Conservation (phyloP, 2,329 filamentous ascomycete genomes). For the Penicillium olsonii region DNA sequence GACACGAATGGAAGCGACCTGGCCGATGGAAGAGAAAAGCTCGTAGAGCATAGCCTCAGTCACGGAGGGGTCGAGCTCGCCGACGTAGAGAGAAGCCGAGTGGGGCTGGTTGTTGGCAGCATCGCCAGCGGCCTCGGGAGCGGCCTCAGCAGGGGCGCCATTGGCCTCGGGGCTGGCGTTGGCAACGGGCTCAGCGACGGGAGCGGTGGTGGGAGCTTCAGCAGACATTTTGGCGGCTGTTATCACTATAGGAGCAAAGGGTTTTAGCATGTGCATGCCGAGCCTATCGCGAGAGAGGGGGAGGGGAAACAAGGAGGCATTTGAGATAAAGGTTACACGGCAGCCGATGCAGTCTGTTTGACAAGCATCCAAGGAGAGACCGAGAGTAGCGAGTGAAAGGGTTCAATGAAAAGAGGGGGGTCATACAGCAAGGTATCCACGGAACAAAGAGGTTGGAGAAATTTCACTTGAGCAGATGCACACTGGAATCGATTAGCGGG, state of each 20-base stretch:
- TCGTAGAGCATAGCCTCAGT: constrained; percentile 99
- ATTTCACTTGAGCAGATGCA: constrained; percentile 14
- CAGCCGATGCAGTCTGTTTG: constrained; percentile 17
- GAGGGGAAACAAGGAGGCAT: constrained; percentile 11
- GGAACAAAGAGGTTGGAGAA: constrained; percentile 18
- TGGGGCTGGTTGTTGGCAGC: constrained; percentile 77
- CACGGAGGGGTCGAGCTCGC: constrained; percentile 95
- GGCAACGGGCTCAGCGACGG: constrained; percentile 61
- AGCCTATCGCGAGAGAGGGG: constrained; percentile 5
- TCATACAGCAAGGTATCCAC: constrained; percentile 15
- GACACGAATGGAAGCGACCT: constrained; percentile 98
- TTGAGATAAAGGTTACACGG: constrained; percentile 14
- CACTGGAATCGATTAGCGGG: constrained; percentile 7
- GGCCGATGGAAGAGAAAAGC: constrained; percentile 98
- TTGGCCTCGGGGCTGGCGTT: constrained; percentile 62
- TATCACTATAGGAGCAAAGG: constrained; percentile 53
- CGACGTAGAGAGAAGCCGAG: constrained; percentile 97
- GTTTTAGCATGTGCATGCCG: constrained; percentile 16
- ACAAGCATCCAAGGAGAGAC: neutral
- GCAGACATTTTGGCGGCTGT: constrained; percentile 74
- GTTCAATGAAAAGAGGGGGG: constrained; percentile 9
- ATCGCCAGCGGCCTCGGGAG: constrained; percentile 41
- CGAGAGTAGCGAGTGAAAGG: constrained; percentile 5
- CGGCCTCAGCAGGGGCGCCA: constrained; percentile 64
- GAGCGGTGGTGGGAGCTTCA: constrained; percentile 74